Conservation (phyloP, 2,329 filamentous ascomycete species). For the Lecanosticta acicola region DNA sequence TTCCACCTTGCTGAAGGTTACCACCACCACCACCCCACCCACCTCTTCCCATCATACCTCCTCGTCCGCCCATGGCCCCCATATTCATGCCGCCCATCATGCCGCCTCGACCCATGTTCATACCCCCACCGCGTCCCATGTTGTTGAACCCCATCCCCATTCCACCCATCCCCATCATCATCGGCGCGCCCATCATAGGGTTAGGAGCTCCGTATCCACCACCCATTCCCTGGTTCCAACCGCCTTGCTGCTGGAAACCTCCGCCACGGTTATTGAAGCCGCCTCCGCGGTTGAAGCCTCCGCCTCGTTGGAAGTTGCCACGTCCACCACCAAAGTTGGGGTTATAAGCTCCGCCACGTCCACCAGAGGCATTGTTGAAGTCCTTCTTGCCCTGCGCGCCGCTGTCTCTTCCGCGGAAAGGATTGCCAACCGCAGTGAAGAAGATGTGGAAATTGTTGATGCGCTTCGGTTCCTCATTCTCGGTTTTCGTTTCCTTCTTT, state of each 20-base stretch:
- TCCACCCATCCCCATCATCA: slow-evolving; percentile 43
- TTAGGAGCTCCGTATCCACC: slow-evolving; percentile 22
- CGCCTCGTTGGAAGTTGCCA: slow-evolving; percentile 40
- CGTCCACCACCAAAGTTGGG: slow-evolving; percentile 41
- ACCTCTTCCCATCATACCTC: slow-evolving; percentile 48
- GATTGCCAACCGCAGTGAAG: slow-evolving; percentile 16
- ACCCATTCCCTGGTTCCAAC: slow-evolving; percentile 33
- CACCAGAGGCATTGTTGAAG: slow-evolving; percentile 8
- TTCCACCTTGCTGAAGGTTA: slow-evolving; percentile 46
- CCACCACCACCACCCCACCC: slow-evolving; percentile 42
- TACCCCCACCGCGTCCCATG: slow-evolving; percentile 21
- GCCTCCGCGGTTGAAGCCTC: slow-evolving; percentile 27
- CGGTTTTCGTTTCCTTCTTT: slow-evolving; percentile 16
- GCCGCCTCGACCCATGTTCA: slow-evolving; percentile 3
- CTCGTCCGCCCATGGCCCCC: slow-evolving; percentile 38
- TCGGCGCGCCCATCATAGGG: slow-evolving; percentile 30
- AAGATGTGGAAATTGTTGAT: slow-evolving; percentile 71
- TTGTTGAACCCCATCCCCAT: slow-evolving; percentile 37
- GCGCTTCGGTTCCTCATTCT: slow-evolving; percentile 17
- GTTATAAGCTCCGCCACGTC: slow-evolving; percentile 26
- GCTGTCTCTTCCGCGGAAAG: slow-evolving; percentile 45
- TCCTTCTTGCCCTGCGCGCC: slow-evolving; percentile 33
- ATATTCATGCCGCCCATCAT: slow-evolving; percentile 37
- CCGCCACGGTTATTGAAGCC: slow-evolving; percentile 21
- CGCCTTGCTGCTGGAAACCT: slow-evolving; percentile 23